These are phyloP conservation scores for Rhodofomes roseus DNA, from an alignment of 1,284 basidiomycete species.

Conservation along the genomic window DNA sequence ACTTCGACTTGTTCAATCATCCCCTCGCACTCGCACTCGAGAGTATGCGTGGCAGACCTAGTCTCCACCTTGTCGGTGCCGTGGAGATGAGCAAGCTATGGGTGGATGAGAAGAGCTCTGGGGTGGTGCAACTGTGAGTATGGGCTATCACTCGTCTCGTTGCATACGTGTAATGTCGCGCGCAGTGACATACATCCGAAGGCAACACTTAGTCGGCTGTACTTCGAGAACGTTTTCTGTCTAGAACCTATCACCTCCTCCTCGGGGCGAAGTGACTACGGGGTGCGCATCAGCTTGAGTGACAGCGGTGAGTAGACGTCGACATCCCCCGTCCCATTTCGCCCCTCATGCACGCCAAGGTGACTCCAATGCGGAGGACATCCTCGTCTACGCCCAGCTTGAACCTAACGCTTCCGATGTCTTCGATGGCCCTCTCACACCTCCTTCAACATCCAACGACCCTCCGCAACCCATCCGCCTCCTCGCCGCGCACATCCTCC, in stretches of 20 bases:
- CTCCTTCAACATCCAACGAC: slow-evolving; percentile 22
- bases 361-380: slow-evolving; percentile 61
- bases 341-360: slow-evolving; percentile 31
- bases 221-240: slow-evolving; percentile 70
- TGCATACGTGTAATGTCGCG: not conserved
- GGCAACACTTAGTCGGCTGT: slow-evolving; percentile 56
- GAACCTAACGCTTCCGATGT: slow-evolving; percentile 15
- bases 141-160: not conserved
- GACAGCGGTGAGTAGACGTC: slow-evolving; percentile 48
- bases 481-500: slow-evolving; percentile 54
- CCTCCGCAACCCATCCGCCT: slow-evolving; percentile 37
- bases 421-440: not conserved
- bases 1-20: slow-evolving; percentile 50
- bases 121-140: slow-evolving; percentile 58
- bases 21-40: slow-evolving; percentile 70
- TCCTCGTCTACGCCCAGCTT: slow-evolving; percentile 62
- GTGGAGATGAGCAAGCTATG: slow-evolving; percentile 50
- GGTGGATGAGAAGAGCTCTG: slow-evolving; percentile 49
- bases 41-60: slow-evolving; percentile 74
- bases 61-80: slow-evolving; percentile 54
- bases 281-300: slow-evolving; percentile 65
- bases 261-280: slow-evolving; percentile 38
- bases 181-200: slow-evolving; percentile 66
- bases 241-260: slow-evolving; percentile 40
- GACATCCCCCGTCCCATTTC: not conserved